Evolutionary conservation across 2,329 filamentous ascomycete genomes (phyloP), one percentile per base, ranked within the genome.

Genomic region (Talaromyces funiculosus): DNA sequence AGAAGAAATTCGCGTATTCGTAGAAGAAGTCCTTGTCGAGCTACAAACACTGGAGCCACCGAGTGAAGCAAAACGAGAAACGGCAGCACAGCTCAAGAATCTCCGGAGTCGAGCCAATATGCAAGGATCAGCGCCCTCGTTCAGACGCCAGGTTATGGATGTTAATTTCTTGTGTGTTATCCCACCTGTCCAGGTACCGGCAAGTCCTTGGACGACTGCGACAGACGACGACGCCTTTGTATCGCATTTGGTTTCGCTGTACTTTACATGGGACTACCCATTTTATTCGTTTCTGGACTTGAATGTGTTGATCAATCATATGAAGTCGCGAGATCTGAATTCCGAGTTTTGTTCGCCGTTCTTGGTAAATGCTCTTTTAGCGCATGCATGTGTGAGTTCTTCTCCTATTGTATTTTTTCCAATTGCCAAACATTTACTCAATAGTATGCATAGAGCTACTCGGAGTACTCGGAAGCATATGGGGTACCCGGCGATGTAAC

Each of bases 181-280:
- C 42, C 68, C 72, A 29, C 72, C 72, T 7, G 66, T 69, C 31
- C 64, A 66, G 22, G 73, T 75, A 1, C 73, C 73, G 5, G 73
- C 73, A 9, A 60, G 64, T 54, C 73, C 92, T 8, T 97, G 92
- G 92, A 94, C 92, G 0, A 84, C 80, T 12, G 90, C 95, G 42
- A 95, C 90, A 1, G 81, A 84, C 47, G 90, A 96, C 70, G 80
- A 84, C 7, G 83, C 88, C 56, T 80, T 95, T 43, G 84, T 96
- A 63, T 84, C 86, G 8, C 91, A 96, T 74, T 82, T 96, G 24
- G 84, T 96, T 67, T 91, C 91, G 70, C 88, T 96, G 86, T 96
- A 96, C 76, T 96, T 96, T 75, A 90, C 86, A 67, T 96, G 92
- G 87, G 91, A 96, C 73, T 96, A 96, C 72, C 87, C 90, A 26